Evolutionary conservation across 1,139 yeast species (phyloP).

Genomic region (Debaryomycetaceae sp.): DNA sequence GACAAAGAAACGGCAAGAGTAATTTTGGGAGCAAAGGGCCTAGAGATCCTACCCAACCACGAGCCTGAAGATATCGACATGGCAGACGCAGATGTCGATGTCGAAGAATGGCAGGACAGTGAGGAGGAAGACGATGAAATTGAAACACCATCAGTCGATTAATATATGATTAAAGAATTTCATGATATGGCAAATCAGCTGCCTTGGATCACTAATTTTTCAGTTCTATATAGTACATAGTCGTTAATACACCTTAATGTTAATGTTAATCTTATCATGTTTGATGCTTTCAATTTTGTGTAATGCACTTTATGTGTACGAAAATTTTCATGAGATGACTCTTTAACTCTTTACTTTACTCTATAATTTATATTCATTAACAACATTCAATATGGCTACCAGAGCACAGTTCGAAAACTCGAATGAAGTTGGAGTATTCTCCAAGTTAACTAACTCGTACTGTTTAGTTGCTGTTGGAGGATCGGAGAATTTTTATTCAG

Average conservation of each 20-base stretch:
- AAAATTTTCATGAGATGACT: background rate
- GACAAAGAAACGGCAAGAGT: constrained; percentile 84
- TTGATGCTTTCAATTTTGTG: background rate
- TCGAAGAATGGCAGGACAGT: constrained; percentile 53
- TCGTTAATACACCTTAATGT: background rate
- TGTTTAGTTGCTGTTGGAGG: constrained; percentile 97
- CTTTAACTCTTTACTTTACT: background rate
- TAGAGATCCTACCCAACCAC: constrained; percentile 84
- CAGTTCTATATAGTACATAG: background rate
- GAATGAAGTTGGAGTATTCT: constrained; percentile 96
- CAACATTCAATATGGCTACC: constrained; percentile 32
- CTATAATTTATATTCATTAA: background rate
- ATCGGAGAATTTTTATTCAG: constrained; percentile 95
- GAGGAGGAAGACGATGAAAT: constrained; percentile 46
- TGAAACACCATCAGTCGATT: constrained; percentile 2
- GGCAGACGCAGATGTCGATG: constrained; percentile 52
- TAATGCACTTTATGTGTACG: background rate
- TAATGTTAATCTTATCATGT: background rate
- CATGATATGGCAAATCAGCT: background rate
- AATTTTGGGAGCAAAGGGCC: constrained; percentile 55
- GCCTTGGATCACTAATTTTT: background rate
- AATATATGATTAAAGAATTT: background rate
- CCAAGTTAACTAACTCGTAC: constrained; percentile 95
- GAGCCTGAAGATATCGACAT: constrained; percentile 58
- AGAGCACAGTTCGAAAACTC: constrained; percentile 87